These are phyloP conservation scores for Didymella keratinophila DNA, from an alignment of 2,329 filamentous ascomycete genomes.

Conservation along the genomic window DNA sequence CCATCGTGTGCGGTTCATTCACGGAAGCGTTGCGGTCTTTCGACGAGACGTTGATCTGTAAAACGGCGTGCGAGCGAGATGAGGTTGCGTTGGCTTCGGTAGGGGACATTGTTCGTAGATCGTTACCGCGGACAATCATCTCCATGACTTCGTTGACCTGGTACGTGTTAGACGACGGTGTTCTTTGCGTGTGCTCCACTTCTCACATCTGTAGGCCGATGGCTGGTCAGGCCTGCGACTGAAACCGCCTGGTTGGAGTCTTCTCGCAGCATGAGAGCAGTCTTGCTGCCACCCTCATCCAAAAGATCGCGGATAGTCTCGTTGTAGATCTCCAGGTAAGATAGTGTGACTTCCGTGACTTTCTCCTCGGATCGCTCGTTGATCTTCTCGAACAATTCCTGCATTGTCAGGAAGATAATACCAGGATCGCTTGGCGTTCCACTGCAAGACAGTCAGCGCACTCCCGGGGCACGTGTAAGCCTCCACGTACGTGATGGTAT, in stretches of 20 bases:
- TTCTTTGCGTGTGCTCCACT: too few species aligned
- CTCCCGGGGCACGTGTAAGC: slow-evolving; percentile 52
- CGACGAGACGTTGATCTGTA: slow-evolving; percentile 95
- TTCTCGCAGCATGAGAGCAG: slow-evolving; percentile 88
- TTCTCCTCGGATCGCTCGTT: slow-evolving; percentile 86
- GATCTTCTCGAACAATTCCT: slow-evolving; percentile 97
- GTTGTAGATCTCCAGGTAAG: slow-evolving; percentile 98
- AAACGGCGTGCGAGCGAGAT: slow-evolving; percentile 93
- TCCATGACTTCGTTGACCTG: slow-evolving; percentile 91
- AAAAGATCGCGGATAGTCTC: slow-evolving; percentile 96
- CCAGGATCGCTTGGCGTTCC: slow-evolving; percentile 91
- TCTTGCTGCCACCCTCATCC: slow-evolving; percentile 82
- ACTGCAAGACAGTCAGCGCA: slow-evolving; percentile 38
- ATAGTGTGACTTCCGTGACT: slow-evolving; percentile 86
- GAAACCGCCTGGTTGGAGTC: slow-evolving; percentile 93
- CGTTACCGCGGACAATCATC: slow-evolving; percentile 95
- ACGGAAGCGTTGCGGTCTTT: slow-evolving; percentile 93
- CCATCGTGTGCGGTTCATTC: slow-evolving; percentile 97
- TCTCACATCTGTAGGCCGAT: slow-evolving; percentile 83
- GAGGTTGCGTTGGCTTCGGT: slow-evolving; percentile 98
- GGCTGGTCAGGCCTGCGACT: slow-evolving; percentile 88
- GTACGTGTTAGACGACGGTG: neutral
- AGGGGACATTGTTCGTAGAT: slow-evolving; percentile 92
- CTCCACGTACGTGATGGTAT: slow-evolving; percentile 74
- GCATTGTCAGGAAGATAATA: slow-evolving; percentile 99